Percentiles rank a stretch among this genome's conserved stretches.
phyloP scores from a whole-genome alignment of 2,329 filamentous ascomycete species.

The Fusarium sp. region DNA sequence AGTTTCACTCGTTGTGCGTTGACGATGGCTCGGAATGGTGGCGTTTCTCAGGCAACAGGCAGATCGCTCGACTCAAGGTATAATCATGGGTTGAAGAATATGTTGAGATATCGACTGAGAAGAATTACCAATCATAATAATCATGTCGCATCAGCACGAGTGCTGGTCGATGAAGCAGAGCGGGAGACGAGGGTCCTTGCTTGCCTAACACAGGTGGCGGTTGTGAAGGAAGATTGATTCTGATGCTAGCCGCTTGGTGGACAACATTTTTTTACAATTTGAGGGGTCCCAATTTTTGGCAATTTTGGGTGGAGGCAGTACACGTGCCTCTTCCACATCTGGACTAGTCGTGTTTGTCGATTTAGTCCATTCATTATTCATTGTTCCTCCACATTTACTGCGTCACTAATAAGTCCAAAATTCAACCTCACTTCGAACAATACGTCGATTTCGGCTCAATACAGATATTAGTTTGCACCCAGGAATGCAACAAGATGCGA shows the following conservation, averaged over 20 bases:
- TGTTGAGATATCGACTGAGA: conserved; percentile 35
- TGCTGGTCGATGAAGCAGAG: conserved; percentile 15
- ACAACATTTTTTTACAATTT: conserved; percentile 43
- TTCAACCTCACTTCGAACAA: conserved; percentile 13
- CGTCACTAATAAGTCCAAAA: conserved; percentile 21
- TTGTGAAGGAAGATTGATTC: conserved; percentile 23
- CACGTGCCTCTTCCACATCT: conserved; percentile 45
- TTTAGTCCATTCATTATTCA: not conserved
- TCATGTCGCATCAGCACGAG: conserved; percentile 24
- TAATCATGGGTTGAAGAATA: conserved; percentile 41
- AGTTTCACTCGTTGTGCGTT: conserved; percentile 23
- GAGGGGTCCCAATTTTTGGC: conserved; percentile 39
- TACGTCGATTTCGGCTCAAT: not conserved
- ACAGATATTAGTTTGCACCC: no score
- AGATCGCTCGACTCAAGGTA: conserved; percentile 32
- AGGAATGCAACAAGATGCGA: no score
- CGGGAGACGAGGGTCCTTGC: conserved; percentile 9
- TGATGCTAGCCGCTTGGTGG: conserved; percentile 31
- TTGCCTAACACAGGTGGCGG: conserved; percentile 15
- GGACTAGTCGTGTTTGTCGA: not conserved
- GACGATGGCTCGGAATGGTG: conserved; percentile 28
- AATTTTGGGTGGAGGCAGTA: conserved; percentile 41
- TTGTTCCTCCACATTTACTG: conserved; percentile 26
- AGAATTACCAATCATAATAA: conserved; percentile 46
- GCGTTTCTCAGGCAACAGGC: conserved; percentile 46